Percentiles rank a stretch among this genome's conserved stretches.
phyloP scores from a whole-genome alignment of 2,329 filamentous ascomycete species.

The Phialophora macrospora region DNA sequence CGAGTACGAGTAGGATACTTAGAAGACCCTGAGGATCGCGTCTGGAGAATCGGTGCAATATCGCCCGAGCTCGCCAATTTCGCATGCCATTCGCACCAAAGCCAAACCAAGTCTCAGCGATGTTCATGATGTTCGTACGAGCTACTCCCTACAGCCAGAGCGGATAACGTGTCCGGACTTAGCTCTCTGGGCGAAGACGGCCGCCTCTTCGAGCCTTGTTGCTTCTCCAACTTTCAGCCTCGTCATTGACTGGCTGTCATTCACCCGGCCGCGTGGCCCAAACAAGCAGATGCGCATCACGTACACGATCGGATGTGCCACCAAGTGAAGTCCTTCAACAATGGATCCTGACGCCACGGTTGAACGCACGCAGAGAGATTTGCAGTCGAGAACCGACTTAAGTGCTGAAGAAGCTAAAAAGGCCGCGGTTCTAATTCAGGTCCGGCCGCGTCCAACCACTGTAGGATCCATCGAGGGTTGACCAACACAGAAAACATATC shows the following conservation, averaged over 20 bases:
- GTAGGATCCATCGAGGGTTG: constrained; percentile 4
- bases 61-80: not conserved
- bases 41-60: not conserved
- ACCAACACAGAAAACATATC: constrained; percentile 66
- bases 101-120: too few relatives aligned
- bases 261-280: constrained; percentile 6
- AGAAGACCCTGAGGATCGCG: not conserved
- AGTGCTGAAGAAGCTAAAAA: constrained; percentile 29
- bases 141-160: too few relatives aligned
- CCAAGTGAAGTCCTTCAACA: not conserved
- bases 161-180: not conserved
- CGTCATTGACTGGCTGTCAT: not conserved
- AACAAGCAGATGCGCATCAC: not conserved
- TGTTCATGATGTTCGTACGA: too few relatives aligned
- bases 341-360: not conserved
- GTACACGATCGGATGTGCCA: not conserved
- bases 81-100: not conserved
- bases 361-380: not conserved
- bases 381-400: constrained; percentile 1
- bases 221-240: constrained; percentile 24
- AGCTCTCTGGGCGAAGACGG: not conserved
- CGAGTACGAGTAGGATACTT: too few relatives aligned
- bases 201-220: too few relatives aligned
- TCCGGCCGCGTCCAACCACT: not conserved
- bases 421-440: constrained; percentile 32